Evolutionary conservation across 1,284 basidiomycete species (phyloP), one percentile per base, ranked within the genome.

Genomic region (Tylopilus orsonianus): DNA sequence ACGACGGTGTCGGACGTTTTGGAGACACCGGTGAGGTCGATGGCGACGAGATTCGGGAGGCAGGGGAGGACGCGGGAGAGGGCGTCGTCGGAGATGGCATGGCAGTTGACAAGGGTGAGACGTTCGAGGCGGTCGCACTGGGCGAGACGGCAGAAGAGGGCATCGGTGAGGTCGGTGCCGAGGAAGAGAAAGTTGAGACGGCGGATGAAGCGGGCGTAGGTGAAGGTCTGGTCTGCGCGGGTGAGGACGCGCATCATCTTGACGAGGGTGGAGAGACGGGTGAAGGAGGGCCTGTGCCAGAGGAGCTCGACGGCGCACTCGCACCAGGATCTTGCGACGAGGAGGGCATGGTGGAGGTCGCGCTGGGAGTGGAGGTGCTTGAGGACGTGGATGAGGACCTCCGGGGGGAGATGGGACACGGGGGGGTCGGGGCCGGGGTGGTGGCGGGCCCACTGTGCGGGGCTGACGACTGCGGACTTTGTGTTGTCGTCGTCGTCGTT

Each of bases 231-330:
- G 52, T 81, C 77, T 27, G 75, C 70, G 32, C 71, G 72, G 16
- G 75, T 71, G 49, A 93, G 72, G 32, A 88, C 73, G 44, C 76
- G 71, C 60, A 93, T 79, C 80, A 93, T 86, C 69, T 88, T 87
- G 65, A 85, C 78, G 43, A 96, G 79, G 36, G 86, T 86, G 43
- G 79, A 74, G 50, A 85, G 77, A 52, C 81, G 81, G 47, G 81
- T 75, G 64, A 96, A 85, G 46, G 78, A 76, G 14, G 96, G 95
- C 59, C 92, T 89, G 68, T 95, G 89, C 96, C 96, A 99, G 18
- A 99, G 78, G 16, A 98, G 78, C 67, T 97, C 93, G 46, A 96
- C 93, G 8, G 93, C 87, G 68, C 93, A 96, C 61, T 95, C 85
- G 73, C 94, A 97, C 95, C 97, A 99, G 12, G 85, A 78, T 49